Evolutionary conservation across 164 flowering plant genomes (phyloP).

Genomic region (Liquidambar formosana): DNA sequence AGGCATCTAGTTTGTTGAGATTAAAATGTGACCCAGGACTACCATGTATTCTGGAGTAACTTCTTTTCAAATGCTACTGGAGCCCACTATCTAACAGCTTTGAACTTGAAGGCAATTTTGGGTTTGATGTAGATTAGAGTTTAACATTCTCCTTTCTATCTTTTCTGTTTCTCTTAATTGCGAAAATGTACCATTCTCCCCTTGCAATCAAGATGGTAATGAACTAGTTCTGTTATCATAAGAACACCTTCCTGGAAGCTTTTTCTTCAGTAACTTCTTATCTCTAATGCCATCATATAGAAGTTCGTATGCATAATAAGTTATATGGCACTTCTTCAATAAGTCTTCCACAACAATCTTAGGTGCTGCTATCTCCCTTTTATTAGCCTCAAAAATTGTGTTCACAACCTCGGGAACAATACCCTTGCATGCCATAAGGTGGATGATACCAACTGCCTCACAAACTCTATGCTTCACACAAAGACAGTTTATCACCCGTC

Average conservation of each 20-base stretch:
- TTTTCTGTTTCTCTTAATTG: too few relatives aligned
- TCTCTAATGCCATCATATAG: conserved; percentile 78
- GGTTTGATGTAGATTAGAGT: not conserved
- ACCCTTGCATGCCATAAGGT: conserved; percentile 68
- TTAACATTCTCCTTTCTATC: not conserved
- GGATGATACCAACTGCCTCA: conserved; percentile 73
- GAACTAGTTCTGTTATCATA: not conserved
- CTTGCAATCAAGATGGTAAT: conserved; percentile 1
- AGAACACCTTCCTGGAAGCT: conserved; percentile 18
- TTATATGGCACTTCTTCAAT: conserved; percentile 70
- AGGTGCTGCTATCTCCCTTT: conserved; percentile 81
- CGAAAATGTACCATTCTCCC: too few relatives aligned
- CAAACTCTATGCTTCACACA: conserved; percentile 56
- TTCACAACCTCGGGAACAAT: conserved; percentile 77
- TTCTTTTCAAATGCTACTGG: not conserved
- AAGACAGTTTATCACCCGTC: conserved; percentile 75
- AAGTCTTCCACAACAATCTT: conserved; percentile 83
- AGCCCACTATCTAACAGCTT: not conserved
- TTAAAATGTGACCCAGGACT: not conserved
- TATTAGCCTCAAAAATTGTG: conserved; percentile 73
- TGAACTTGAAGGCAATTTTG: not conserved
- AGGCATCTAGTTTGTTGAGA: not conserved
- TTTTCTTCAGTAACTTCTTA: conserved; percentile 53
- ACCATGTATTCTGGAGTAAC: not conserved
- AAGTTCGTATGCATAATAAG: conserved; percentile 71